phyloP scores from a whole-genome alignment of 2,329 filamentous ascomycete species.

The Aspergillus fischeri region DNA sequence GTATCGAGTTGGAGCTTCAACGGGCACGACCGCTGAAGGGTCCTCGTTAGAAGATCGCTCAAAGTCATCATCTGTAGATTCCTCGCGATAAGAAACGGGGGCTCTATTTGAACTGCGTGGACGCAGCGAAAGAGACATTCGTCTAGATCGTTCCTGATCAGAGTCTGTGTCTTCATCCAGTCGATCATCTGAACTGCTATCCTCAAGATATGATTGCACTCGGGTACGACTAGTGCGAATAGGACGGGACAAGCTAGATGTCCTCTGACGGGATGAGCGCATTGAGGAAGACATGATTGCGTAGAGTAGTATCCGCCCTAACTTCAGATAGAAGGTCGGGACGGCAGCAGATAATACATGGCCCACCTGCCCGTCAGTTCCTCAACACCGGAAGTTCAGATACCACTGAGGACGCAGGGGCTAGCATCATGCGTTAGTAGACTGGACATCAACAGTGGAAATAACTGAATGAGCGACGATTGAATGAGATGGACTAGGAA shows the following conservation, averaged over 20 bases:
- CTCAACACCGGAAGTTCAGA: background rate
- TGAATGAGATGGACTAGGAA: background rate
- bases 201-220: constrained; percentile 37
- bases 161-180: constrained; percentile 11
- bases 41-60: constrained; percentile 12
- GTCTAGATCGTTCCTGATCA: constrained; percentile 11
- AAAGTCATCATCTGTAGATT: constrained; percentile 29
- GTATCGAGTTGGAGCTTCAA: constrained; percentile 4
- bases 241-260: constrained; percentile 26
- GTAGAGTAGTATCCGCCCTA: constrained; percentile 6
- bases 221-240: constrained; percentile 33
- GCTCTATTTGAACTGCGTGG: constrained; percentile 26
- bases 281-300: constrained; percentile 28
- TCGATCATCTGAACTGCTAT: constrained; percentile 30
- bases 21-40: constrained; percentile 7
- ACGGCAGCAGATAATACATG: constrained; percentile 15
- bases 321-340: constrained; percentile 7
- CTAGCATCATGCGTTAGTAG: background rate
- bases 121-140: constrained; percentile 26
- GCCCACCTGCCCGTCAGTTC: constrained; percentile 6
- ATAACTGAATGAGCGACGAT: background rate
- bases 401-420: background rate
- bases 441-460: background rate
- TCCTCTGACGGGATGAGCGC: constrained; percentile 17
- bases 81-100: constrained; percentile 31